phyloP scores from a whole-genome alignment of 371 early-diverging fungal species.

The Rhizopus arrhizus region DNA sequence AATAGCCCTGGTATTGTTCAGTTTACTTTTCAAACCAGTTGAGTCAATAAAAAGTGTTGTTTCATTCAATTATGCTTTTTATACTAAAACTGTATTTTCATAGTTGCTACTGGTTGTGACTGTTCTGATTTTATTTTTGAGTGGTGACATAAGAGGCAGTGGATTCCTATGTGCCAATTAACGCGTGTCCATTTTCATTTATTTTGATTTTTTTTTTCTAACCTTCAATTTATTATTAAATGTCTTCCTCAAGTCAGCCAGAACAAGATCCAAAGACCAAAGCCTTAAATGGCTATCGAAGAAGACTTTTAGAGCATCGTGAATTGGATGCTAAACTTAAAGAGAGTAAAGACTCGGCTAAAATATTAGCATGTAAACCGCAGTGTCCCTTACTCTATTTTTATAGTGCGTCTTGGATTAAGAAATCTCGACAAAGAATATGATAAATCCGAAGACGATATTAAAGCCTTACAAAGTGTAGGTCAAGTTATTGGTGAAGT shows the following conservation, averaged over 20 bases:
- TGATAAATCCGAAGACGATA: conserved; percentile 97
- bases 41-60: not conserved
- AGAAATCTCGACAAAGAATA: conserved; percentile 84
- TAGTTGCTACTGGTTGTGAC: too few species aligned
- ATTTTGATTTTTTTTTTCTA: conserved; percentile 10
- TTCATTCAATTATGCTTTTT: not conserved
- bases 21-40: not conserved
- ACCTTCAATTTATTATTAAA: conserved; percentile 11
- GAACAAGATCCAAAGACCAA: conserved; percentile 57
- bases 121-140: too few species aligned
- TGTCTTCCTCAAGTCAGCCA: conserved; percentile 40
- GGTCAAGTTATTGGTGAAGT: conserved; percentile 99
- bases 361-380: too few species aligned
- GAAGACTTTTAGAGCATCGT: conserved; percentile 88
- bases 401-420: conserved; percentile 83
- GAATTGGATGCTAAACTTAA: conserved; percentile 94
- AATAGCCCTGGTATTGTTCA: not conserved
- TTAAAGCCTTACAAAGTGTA: conserved; percentile 98
- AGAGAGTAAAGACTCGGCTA: conserved; percentile 69
- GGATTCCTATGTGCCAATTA: too few species aligned
- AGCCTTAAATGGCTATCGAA: conserved; percentile 85
- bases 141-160: too few species aligned
- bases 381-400: conserved; percentile 1
- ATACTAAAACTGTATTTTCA: too few species aligned
- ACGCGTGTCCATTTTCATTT: not conserved